Evolutionary conservation across 768 basidiomycete species (phyloP).

Genomic region (Epithele typhae): DNA sequence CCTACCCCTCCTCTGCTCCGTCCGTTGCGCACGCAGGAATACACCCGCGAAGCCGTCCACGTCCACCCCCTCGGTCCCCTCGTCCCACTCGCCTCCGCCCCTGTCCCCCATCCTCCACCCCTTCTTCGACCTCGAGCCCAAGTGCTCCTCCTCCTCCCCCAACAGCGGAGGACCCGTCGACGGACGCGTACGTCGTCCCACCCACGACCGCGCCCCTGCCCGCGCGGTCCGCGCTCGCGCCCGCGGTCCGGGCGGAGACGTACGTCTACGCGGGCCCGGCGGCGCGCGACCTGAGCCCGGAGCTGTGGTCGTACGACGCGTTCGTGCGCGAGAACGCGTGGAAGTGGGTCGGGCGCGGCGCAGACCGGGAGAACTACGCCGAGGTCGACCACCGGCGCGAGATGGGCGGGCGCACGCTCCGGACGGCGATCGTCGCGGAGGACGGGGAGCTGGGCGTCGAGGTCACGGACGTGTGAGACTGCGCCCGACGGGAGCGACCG

Average conservation of each 20-base stretch:
- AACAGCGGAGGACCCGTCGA: conserved; percentile 16
- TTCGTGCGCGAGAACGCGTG: conserved; percentile 74
- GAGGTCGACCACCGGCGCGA: conserved; percentile 49
- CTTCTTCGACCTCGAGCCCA: no score
- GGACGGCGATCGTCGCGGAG: no score
- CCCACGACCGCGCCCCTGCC: conserved; percentile 42
- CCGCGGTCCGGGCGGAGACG: conserved; percentile 53
- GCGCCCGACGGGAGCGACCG: no score
- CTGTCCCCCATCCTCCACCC: conserved; percentile 27
- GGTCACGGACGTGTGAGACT: no score
- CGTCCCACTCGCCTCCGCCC: conserved; percentile 21
- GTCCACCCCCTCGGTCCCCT: conserved; percentile 53
- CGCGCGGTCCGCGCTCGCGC: conserved; percentile 29
- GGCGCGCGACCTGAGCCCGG: conserved; percentile 43
- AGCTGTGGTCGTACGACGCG: conserved; percentile 78
- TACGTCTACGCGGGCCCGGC: conserved; percentile 62
- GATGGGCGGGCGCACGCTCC: conserved; percentile 32
- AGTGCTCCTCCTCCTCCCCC: conserved; percentile 14
- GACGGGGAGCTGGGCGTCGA: no score
- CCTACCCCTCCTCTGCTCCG: no score
- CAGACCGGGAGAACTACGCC: conserved; percentile 36
- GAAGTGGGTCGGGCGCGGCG: conserved; percentile 63
- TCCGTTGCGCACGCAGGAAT: no score
- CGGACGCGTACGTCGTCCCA: conserved; percentile 26
- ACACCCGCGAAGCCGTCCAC: conserved; percentile 48